phyloP scores from a whole-genome alignment of 208 protist species.

The Leishmania guyanensis region DNA sequence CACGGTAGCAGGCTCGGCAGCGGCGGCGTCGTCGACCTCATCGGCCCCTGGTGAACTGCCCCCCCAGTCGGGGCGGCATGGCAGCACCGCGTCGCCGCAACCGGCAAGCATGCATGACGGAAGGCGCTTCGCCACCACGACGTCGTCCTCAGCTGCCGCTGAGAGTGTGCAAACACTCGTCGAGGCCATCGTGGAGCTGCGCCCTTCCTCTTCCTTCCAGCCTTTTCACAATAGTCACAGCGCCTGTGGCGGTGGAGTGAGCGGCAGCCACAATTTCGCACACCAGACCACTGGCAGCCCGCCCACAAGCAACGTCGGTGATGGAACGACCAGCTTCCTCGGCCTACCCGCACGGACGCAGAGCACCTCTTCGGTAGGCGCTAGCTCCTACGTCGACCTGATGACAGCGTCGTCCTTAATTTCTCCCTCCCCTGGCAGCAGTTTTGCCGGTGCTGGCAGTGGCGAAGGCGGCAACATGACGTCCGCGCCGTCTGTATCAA shows the following conservation, averaged over 20 bases:
- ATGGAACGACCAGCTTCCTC: not conserved
- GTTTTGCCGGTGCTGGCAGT: not conserved
- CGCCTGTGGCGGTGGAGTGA: not conserved
- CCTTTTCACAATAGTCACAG: not conserved
- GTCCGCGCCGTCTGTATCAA: not conserved
- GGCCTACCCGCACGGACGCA: slow-evolving; percentile 10
- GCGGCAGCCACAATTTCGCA: slow-evolving; percentile 10
- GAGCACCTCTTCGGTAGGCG: slow-evolving; percentile 21
- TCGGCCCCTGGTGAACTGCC: not conserved
- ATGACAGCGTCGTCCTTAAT: slow-evolving; percentile 33
- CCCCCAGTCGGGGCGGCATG: not conserved
- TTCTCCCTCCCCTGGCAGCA: not conserved
- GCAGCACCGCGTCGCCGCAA: not conserved
- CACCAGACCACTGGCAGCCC: slow-evolving; percentile 18
- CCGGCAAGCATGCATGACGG: not conserved
- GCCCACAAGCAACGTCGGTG: slow-evolving; percentile 2
- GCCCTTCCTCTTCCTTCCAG: slow-evolving; percentile 17
- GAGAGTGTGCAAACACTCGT: slow-evolving; percentile 31
- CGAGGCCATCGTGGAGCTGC: slow-evolving; percentile 59
- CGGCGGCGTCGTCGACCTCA: not conserved
- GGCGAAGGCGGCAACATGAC: not conserved
- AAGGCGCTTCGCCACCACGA: not conserved
- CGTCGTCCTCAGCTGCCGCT: slow-evolving; percentile 2
- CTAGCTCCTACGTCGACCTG: slow-evolving; percentile 35
- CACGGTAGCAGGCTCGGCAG: not conserved